Evolutionary conservation across 352 stramenopile species (phyloP).

Genomic region (Blastocystis sp.): DNA sequence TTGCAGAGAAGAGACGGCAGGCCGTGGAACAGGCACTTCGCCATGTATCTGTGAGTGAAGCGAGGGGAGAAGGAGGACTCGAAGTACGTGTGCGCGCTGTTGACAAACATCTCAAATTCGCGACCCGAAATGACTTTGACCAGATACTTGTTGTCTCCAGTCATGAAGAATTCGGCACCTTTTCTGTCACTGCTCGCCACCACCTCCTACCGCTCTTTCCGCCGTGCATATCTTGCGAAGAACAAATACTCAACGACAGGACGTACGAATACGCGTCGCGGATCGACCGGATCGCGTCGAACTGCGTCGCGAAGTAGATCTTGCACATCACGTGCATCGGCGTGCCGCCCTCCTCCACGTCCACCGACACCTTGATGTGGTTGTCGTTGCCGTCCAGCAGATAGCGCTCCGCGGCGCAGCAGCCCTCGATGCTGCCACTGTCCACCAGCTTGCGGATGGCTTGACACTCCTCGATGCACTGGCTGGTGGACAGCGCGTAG

Average conservation of each 20-base stretch:
- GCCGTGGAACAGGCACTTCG: slow-evolving; percentile 59
- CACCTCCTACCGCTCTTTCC: slow-evolving; percentile 44
- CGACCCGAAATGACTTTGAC: slow-evolving; percentile 43
- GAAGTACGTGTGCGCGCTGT: slow-evolving; percentile 57
- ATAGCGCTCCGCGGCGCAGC: slow-evolving; percentile 1
- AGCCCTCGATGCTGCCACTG: slow-evolving; percentile 31
- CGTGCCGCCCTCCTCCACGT: slow-evolving; percentile 26
- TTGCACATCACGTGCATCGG: not conserved
- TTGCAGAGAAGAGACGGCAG: slow-evolving; percentile 59
- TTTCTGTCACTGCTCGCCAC: not conserved
- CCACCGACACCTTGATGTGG: slow-evolving; percentile 16
- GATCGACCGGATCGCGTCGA: slow-evolving; percentile 23
- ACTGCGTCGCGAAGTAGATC: slow-evolving; percentile 62
- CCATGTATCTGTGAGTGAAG: slow-evolving; percentile 19
- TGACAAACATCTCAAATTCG: slow-evolving; percentile 70
- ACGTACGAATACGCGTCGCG: slow-evolving; percentile 37
- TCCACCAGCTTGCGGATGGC: slow-evolving; percentile 55
- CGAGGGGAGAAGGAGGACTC: not conserved
- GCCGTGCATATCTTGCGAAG: slow-evolving; percentile 46
- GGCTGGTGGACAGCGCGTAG: slow-evolving; percentile 20
- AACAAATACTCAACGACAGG: slow-evolving; percentile 41
- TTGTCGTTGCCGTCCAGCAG: slow-evolving; percentile 60
- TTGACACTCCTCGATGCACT: slow-evolving; percentile 2
- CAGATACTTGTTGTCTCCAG: slow-evolving; percentile 43
- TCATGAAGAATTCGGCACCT: slow-evolving; percentile 62